Evolutionary conservation across 176 grass and related monocot genomes (phyloP).

Genomic region (Eleusine coracana): DNA sequence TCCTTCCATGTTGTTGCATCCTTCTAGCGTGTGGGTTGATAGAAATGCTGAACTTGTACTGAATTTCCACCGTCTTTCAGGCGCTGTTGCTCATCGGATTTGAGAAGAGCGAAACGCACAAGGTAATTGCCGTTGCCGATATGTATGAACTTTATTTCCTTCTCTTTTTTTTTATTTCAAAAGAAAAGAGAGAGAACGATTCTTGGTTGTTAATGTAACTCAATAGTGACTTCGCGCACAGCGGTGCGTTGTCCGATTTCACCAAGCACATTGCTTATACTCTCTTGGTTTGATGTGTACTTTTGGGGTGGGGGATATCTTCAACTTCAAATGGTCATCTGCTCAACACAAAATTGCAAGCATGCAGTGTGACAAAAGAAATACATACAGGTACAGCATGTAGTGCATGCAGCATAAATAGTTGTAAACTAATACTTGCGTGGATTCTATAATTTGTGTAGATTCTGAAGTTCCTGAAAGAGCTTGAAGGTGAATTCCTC

Average conservation of each 20-base stretch:
- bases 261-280: background rate
- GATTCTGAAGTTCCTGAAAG: conserved; percentile 81
- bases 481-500: conserved; percentile 87
- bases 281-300: background rate
- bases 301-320: background rate
- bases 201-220: background rate
- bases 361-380: background rate
- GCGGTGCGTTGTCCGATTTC: background rate
- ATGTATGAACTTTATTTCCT: background rate
- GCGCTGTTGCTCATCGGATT: conserved; percentile 82
- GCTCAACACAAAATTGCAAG: background rate
- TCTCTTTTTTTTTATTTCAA: background rate
- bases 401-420: too few species aligned
- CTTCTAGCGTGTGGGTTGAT: background rate
- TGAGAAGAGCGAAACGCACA: conserved; percentile 69
- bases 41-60: background rate
- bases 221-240: background rate
- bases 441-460: conserved; percentile 39
- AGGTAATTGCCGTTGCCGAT: conserved; percentile 38
- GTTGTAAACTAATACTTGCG: conserved; percentile 13
- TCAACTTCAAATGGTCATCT: background rate
- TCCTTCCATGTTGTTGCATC: background rate
- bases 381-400: background rate
- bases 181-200: background rate
- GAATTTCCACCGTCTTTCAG: conserved; percentile 39